Evolutionary conservation across 495 filamentous ascomycete genomes (phyloP), one percentile per base, ranked within the genome.

Genomic region (Penicillium arizonense): DNA sequence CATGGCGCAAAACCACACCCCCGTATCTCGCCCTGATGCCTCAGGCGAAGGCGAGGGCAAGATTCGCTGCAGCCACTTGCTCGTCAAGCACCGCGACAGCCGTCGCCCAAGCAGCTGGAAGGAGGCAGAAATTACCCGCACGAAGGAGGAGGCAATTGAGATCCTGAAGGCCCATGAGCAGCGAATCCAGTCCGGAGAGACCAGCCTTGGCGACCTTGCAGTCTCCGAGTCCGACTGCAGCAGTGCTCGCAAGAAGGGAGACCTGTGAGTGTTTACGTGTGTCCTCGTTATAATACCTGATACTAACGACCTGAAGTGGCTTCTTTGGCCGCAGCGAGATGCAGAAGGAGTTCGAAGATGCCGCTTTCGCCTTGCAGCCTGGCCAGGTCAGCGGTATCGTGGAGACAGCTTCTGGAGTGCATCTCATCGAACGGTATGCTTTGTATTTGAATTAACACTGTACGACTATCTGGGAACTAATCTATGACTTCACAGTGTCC

Each of bases 301-400:
- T 23, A 13, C 68, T 77, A 55, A 74, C 50, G 16, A 34, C 54
- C 42, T 52, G 5, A 43, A 90, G 87, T 42, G 94, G 94, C 1
- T 96, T 90, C 69, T 98, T 98, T 63, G 91, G 90, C 20, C 83
- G 74, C 50, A 88, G 90, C 5, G 94, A 98, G 61, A 98, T 98
- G 94, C 94, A 98, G 64, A 96, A 93, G 77, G 94, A 97, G 72
- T 98, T 98, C 58, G 94, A 97, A 70, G 90, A 96, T 28, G 91
- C 91, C 0, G 87, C 93, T 4, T 97, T 97, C 74, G 84, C 84
- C 12, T 73, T 98, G 30, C 82, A 90, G 65, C 85, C 85, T 0
- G 90, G 90, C 18, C 85, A 97, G 68, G 82, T 98, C 50, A 96
- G 90, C 64, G 72, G 78, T 18, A 75, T 96, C 24, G 88, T 97